Conservation (phyloP, 306 rosid species). For the Vachellia pachyceras region DNA sequence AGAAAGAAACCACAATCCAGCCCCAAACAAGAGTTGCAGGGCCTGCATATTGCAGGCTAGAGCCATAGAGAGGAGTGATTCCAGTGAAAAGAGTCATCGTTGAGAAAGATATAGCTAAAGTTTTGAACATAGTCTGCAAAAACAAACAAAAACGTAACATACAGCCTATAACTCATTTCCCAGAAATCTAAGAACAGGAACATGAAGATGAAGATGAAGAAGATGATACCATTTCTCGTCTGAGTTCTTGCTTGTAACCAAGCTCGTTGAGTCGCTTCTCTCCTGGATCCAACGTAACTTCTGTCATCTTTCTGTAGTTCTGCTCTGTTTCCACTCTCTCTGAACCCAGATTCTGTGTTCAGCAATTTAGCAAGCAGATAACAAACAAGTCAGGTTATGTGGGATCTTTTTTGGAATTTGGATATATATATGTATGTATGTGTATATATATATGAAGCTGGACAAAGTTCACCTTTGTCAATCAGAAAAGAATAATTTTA, state of each 20-base stretch:
- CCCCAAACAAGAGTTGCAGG: slow-evolving; percentile 95
- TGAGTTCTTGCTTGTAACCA: slow-evolving; percentile 89
- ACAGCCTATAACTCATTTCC: not conserved
- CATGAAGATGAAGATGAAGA: not conserved
- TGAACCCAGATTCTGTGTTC: slow-evolving; percentile 24
- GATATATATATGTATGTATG: not conserved
- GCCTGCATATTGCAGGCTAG: slow-evolving; percentile 81
- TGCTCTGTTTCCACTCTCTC: slow-evolving; percentile 28
- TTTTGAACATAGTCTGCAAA: slow-evolving; percentile 83
- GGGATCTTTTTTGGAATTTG: not conserved
- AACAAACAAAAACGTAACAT: not conserved
- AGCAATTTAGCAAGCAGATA: not conserved
- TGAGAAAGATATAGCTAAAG: slow-evolving; percentile 88
- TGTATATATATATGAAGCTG: not conserved
- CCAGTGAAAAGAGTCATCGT: slow-evolving; percentile 94
- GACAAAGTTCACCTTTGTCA: not conserved
- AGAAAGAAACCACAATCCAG: slow-evolving; percentile 82
- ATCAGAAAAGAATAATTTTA: not conserved
- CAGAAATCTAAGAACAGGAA: not conserved
- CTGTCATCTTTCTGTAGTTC: slow-evolving; percentile 25
- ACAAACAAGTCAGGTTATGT: not conserved
- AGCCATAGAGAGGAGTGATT: slow-evolving; percentile 88
- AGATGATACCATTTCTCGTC: slow-evolving; percentile 77
- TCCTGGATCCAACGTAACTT: slow-evolving; percentile 63
- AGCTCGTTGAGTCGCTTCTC: slow-evolving; percentile 84